Conservation (phyloP, 805 yeast species). For the Candida insectalens region DNA sequence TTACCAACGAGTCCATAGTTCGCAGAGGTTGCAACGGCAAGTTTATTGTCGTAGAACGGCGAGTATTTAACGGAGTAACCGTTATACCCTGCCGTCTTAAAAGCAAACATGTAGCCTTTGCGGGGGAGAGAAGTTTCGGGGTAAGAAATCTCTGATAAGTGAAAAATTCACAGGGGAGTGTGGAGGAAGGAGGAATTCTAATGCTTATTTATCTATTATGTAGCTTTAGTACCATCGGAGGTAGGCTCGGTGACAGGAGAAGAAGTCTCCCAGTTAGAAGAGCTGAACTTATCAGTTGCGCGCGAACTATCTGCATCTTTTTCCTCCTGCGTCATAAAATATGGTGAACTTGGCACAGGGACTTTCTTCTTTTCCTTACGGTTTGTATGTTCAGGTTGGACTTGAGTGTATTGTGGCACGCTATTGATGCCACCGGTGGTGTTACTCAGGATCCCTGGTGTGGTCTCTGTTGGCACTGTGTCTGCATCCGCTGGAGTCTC, state of each 20-base stretch:
- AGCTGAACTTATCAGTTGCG: slow-evolving; percentile 12
- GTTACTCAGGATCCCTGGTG: slow-evolving; percentile 4
- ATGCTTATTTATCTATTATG: background rate
- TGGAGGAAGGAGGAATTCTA: too few relatives aligned
- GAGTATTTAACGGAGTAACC: slow-evolving; percentile 87
- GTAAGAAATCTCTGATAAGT: too few relatives aligned
- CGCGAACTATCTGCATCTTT: slow-evolving; percentile 12
- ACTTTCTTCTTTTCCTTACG: slow-evolving; percentile 2
- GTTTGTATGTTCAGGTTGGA: background rate
- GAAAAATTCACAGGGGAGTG: too few relatives aligned
- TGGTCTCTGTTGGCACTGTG: slow-evolving; percentile 18
- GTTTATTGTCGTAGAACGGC: slow-evolving; percentile 80
- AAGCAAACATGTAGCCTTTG: slow-evolving; percentile 65
- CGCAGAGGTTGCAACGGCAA: slow-evolving; percentile 86
- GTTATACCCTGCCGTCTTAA: slow-evolving; percentile 68
- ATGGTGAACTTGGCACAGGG: slow-evolving; percentile 26
- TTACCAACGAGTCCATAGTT: slow-evolving; percentile 94
- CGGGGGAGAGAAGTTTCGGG: too few relatives aligned
- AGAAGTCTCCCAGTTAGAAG: slow-evolving; percentile 17
- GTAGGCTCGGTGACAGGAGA: slow-evolving; percentile 22
- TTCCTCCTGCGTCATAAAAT: slow-evolving; percentile 13
- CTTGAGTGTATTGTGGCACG: background rate
- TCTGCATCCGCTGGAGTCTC: slow-evolving; percentile 17
- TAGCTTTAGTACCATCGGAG: background rate
- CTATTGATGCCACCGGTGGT: background rate